phyloP scores from a whole-genome alignment of 2,329 filamentous ascomycete species.

The Hysterium pulicare region DNA sequence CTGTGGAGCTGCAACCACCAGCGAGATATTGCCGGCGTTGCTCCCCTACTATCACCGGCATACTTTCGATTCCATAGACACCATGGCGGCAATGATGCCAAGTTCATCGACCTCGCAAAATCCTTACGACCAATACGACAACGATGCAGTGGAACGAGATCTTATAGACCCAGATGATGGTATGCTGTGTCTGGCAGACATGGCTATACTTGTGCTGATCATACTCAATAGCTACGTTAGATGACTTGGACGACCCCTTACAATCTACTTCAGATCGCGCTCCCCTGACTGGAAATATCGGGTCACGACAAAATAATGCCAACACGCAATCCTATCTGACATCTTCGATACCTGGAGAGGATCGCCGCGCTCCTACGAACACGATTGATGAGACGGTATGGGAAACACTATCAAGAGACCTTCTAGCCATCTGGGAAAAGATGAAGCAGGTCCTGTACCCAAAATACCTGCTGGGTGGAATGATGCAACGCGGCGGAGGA shows the following conservation, averaged over 20 bases:
- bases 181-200: slow-evolving; percentile 18
- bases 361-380: slow-evolving; percentile 82
- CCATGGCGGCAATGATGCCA: slow-evolving; percentile 47
- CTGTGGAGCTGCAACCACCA: slow-evolving; percentile 9
- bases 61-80: slow-evolving; percentile 11
- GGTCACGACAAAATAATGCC: slow-evolving; percentile 48
- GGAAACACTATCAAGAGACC: slow-evolving; percentile 90
- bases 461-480: slow-evolving; percentile 78
- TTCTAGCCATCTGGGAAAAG: slow-evolving; percentile 94
- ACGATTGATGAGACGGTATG: slow-evolving; percentile 97
- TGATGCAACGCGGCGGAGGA: slow-evolving; percentile 57
- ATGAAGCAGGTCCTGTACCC: slow-evolving; percentile 96
- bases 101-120: slow-evolving; percentile 34
- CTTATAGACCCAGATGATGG: slow-evolving; percentile 54
- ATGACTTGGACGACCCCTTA: slow-evolving; percentile 89
- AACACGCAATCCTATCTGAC: slow-evolving; percentile 81
- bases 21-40: background rate
- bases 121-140: slow-evolving; percentile 43
- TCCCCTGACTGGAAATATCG: slow-evolving; percentile 81
- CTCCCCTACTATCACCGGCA: slow-evolving; percentile 10
- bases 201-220: slow-evolving; percentile 12
- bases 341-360: slow-evolving; percentile 85
- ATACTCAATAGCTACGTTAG: slow-evolving; percentile 65
- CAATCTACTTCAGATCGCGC: slow-evolving; percentile 66
- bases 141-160: slow-evolving; percentile 47